Evolutionary conservation across 1,284 basidiomycete species (phyloP).

Genomic region (Pyrrhoderma noxium): DNA sequence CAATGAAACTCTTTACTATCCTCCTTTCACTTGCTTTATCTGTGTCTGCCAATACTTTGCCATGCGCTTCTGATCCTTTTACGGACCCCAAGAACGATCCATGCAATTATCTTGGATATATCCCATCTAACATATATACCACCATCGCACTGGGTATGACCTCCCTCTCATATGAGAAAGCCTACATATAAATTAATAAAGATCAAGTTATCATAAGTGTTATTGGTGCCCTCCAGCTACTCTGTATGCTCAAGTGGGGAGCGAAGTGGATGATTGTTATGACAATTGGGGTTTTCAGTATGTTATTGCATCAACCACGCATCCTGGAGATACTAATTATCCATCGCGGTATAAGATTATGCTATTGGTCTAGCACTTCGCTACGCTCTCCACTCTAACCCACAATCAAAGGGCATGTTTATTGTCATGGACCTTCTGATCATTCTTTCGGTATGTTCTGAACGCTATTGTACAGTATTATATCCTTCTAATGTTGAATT

Average conservation of each 20-base stretch:
- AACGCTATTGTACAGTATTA: slow-evolving; percentile 15
- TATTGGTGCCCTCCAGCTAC: slow-evolving; percentile 47
- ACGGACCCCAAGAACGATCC: slow-evolving; percentile 29
- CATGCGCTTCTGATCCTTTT: slow-evolving; percentile 7
- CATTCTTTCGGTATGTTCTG: slow-evolving; percentile 49
- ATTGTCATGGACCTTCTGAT: slow-evolving; percentile 57
- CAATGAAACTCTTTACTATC: too few species aligned
- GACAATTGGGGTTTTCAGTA: slow-evolving; percentile 58
- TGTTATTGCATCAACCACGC: slow-evolving; percentile 19
- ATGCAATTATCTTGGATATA: slow-evolving; percentile 53
- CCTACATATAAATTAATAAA: too few species aligned
- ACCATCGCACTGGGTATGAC: not conserved
- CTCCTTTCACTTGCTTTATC: too few species aligned
- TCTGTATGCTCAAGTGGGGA: slow-evolving; percentile 40
- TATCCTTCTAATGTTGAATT: slow-evolving; percentile 3
- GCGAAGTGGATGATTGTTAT: slow-evolving; percentile 58
- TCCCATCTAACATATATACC: slow-evolving; percentile 50
- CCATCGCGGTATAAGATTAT: slow-evolving; percentile 31
- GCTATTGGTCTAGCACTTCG: slow-evolving; percentile 46
- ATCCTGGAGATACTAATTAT: not conserved
- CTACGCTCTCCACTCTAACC: slow-evolving; percentile 39
- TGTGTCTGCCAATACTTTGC: too few species aligned
- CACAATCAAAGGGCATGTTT: slow-evolving; percentile 42
- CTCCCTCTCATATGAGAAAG: too few species aligned
- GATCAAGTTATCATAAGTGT: not conserved